These are phyloP conservation scores for Acephala macrosclerotiorum DNA, from an alignment of 2,329 filamentous ascomycete species.

Conservation along the genomic window DNA sequence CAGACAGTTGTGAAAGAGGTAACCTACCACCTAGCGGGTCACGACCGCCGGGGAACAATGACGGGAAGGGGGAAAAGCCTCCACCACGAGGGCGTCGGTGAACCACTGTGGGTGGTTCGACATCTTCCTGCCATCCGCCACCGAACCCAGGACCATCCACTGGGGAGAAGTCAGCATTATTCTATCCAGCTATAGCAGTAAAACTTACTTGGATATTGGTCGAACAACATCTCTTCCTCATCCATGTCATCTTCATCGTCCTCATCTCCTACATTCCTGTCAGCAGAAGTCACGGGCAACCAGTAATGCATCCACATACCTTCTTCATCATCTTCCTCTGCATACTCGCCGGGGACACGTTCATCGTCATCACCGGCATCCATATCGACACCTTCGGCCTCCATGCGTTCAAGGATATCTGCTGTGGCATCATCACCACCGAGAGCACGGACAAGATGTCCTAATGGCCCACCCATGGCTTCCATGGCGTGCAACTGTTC, in stretches of 20 bases:
- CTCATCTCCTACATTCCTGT: slow-evolving; percentile 51
- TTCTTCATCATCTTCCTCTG: slow-evolving; percentile 67
- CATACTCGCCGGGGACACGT: slow-evolving; percentile 54
- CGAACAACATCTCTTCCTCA: slow-evolving; percentile 70
- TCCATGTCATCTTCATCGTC: slow-evolving; percentile 74
- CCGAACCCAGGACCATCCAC: slow-evolving; percentile 43
- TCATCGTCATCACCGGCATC: slow-evolving; percentile 51
- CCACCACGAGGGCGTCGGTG: slow-evolving; percentile 63
- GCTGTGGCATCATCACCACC: slow-evolving; percentile 42
- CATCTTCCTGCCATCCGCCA: slow-evolving; percentile 63
- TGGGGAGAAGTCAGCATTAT: slow-evolving; percentile 15
- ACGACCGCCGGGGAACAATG: slow-evolving; percentile 61
- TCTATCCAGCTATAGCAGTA: too few relatives aligned
- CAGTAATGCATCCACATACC: slow-evolving; percentile 45
- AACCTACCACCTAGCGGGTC: slow-evolving; percentile 60
- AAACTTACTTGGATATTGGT: slow-evolving; percentile 65
- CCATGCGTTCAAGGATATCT: slow-evolving; percentile 48
- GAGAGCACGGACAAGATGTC: slow-evolving; percentile 63
- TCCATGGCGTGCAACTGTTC: slow-evolving; percentile 52
- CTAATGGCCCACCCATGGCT: slow-evolving; percentile 53
- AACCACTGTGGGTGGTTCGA: slow-evolving; percentile 55
- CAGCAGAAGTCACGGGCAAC: background rate
- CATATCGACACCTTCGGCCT: slow-evolving; percentile 57
- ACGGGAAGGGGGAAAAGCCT: slow-evolving; percentile 66
- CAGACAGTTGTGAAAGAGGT: slow-evolving; percentile 20